Conservation (phyloP, 1,284 basidiomycete species). For the Sporisorium sorghi region DNA sequence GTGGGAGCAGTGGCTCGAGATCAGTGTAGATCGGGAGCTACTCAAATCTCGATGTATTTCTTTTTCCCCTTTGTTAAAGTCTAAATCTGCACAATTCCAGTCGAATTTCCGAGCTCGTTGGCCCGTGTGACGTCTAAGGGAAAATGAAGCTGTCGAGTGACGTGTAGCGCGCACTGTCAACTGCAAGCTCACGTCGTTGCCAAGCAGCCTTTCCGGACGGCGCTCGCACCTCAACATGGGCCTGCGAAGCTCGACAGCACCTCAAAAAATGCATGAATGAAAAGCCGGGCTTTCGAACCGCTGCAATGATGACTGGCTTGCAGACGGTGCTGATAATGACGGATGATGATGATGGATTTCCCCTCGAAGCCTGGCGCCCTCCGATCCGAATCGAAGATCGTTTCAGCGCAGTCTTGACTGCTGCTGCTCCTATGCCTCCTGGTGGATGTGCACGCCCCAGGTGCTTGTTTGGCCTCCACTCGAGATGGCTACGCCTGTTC, state of each 20-base stretch:
- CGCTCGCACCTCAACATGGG: background rate
- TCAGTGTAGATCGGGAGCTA: background rate
- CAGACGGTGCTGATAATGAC: background rate
- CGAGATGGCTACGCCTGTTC: background rate
- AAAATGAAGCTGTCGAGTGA: constrained; percentile 28
- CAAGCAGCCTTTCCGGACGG: background rate
- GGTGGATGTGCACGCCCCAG: background rate
- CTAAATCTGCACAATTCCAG: background rate
- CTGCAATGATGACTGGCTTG: constrained; percentile 21
- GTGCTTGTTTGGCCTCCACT: constrained; percentile 5
- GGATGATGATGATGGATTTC: background rate
- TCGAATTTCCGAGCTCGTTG: constrained; percentile 3
- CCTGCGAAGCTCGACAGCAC: background rate
- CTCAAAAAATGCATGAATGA: background rate
- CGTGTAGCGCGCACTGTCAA: constrained; percentile 14
- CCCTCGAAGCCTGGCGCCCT: background rate
- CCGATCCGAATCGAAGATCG: constrained; percentile 5
- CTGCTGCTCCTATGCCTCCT: background rate
- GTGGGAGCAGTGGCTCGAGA: constrained; percentile 14
- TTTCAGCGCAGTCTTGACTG: background rate
- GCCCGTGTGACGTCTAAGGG: constrained; percentile 16
- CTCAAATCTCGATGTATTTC: background rate
- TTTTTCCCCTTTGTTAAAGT: background rate
- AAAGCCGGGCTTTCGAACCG: background rate
- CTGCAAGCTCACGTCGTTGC: constrained; percentile 6